Conservation (phyloP, 331 rosid species). For the Malus hybrid region DNA sequence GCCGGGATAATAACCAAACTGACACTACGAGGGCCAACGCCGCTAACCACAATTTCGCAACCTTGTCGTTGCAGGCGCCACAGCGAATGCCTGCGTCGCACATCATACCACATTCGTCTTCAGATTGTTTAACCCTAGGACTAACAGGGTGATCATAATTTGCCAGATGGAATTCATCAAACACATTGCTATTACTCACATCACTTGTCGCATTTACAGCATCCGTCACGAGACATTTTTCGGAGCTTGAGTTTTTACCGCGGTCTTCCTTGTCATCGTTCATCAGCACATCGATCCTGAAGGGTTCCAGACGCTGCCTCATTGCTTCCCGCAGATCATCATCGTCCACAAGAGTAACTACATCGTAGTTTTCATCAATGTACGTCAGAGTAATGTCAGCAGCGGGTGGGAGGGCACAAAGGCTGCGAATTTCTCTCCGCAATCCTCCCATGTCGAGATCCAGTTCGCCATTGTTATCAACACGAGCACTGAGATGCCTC, state of each 20-base stretch:
- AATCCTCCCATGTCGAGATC: constrained; percentile 58
- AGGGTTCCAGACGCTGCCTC: constrained; percentile 57
- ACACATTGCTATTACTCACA: background rate
- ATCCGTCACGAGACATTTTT: constrained; percentile 13
- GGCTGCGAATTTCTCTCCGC: constrained; percentile 39
- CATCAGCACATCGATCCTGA: constrained; percentile 64
- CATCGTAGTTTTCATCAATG: constrained; percentile 80
- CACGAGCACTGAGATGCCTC: constrained; percentile 51
- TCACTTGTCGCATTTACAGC: constrained; percentile 3
- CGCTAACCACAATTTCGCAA: background rate
- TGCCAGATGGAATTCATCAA: background rate
- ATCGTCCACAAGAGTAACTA: constrained; percentile 69
- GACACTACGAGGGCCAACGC: background rate
- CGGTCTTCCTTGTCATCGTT: constrained; percentile 14
- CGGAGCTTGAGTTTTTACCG: constrained; percentile 6
- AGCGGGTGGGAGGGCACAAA: constrained; percentile 42
- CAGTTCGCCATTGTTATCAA: constrained; percentile 37
- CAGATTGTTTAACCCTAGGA: constrained; percentile 13
- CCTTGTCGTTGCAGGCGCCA: constrained; percentile 34
- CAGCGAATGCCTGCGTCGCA: constrained; percentile 54
- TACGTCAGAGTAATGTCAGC: constrained; percentile 52
- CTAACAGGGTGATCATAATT: constrained; percentile 1
- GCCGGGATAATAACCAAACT: background rate
- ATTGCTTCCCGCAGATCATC: constrained; percentile 66
- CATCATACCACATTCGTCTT: constrained; percentile 33